Evolutionary conservation across 2,329 filamentous ascomycete genomes (phyloP), one percentile per base, ranked within the genome.

Genomic region (Diplodia intermedia): DNA sequence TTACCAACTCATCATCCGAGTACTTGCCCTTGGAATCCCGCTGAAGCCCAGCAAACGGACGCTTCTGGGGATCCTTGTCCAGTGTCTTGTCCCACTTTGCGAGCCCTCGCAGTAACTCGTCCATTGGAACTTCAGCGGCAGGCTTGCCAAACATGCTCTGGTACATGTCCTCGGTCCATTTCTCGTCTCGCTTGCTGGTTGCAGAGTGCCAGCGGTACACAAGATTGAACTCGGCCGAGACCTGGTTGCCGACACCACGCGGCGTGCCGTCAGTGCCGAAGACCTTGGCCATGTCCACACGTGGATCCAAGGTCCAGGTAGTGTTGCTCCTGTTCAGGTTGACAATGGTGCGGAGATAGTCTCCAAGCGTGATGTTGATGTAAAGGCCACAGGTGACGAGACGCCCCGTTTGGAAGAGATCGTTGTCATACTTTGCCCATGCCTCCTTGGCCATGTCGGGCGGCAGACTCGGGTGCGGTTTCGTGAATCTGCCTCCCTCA

Each of bases 121-220:
- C 80, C 53, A 88, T 77, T 7, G 83, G 82, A 61, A 92, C 80
- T 18, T 86, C 79, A 1, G 81, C 77, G 0, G 84, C 82, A 12
- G 86, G 82, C 75, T 89, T 88, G 57, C 69, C 70, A 66, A 73
- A 72, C 67, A 72, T 71, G n/a, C 70, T 29, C 31, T 69, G 66
- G 31, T 69, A 70, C 57, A 74, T 66, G 9, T 89, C 81, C 71
- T 91, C 86, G 61, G 91, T 89, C 91, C 91, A 96, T 70, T 88
- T 83, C 73, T 94, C 92, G 73, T 96, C 92, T 71, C 86, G 88
- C 68, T 87, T 85, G 66, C 84, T 85, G 72, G 94, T 91, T 71
- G 90, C 89, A 7, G 91, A 92, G 81, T 95, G 92, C 91, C 92
- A 95, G 71, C 92, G 86, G 77, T 96, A 96, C 72, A 91, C 89